Conservation (phyloP, 2,329 filamentous ascomycete genomes). For the Xylariomycetidae sp. region DNA sequence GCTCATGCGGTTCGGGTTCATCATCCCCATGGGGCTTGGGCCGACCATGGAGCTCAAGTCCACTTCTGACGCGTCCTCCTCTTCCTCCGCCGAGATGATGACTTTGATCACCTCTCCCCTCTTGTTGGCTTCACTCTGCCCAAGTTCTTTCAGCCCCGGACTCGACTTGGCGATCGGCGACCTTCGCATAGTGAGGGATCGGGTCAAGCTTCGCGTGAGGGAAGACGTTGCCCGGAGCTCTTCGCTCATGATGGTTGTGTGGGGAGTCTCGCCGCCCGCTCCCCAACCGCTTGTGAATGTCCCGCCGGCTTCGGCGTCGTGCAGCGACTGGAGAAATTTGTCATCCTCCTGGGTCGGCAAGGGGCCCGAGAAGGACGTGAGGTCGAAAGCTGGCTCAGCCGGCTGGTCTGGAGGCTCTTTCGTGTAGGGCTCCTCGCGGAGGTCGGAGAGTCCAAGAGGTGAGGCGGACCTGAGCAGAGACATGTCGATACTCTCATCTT, state of each 20-base stretch:
- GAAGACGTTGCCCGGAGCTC: conserved; percentile 41
- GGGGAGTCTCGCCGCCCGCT: conserved; percentile 45
- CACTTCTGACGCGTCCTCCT: conserved; percentile 37
- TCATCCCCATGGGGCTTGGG: conserved; percentile 23
- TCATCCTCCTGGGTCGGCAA: conserved; percentile 40
- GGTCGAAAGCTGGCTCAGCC: conserved; percentile 36
- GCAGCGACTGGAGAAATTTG: conserved; percentile 39
- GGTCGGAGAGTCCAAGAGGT: conserved; percentile 27
- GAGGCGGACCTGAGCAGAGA: conserved; percentile 22
- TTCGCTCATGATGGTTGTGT: conserved; percentile 41
- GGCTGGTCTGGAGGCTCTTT: conserved; percentile 17
- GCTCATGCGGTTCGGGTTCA: conserved; percentile 26
- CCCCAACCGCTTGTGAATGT: conserved; percentile 56
- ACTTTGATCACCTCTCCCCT: conserved; percentile 57
- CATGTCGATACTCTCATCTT: conserved; percentile 29
- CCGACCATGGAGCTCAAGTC: conserved; percentile 50
- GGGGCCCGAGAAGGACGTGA: conserved; percentile 43
- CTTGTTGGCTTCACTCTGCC: conserved; percentile 55
- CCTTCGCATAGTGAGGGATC: conserved; percentile 36
- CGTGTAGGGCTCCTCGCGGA: conserved; percentile 21
- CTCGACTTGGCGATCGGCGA: conserved; percentile 18
- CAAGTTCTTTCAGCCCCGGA: conserved; percentile 44
- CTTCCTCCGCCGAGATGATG: conserved; percentile 36
- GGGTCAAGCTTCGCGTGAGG: conserved; percentile 31
- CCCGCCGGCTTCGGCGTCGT: conserved; percentile 50